Base-by-base conservation (phyloP, 352 stramenopile species). In the Pythium vanterpoolii region DNA sequence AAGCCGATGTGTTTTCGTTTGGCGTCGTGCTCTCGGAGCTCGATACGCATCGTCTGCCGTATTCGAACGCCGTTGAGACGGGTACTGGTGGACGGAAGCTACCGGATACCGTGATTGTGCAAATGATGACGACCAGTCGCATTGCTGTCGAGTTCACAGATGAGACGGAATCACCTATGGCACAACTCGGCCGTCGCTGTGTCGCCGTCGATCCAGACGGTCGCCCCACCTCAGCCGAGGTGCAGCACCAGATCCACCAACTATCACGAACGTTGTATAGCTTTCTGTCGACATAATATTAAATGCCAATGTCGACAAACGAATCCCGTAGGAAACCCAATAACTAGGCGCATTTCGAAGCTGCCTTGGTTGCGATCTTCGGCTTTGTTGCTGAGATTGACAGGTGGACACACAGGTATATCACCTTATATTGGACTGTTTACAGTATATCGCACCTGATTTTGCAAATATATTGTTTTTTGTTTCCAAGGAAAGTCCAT, bases 1-100 rank as follows among this genome's bases (percentile, higher is more conserved):
- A 46, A 10, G 62, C 66, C n/a, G 53, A 60, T 21, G 42, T 60
- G 18, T 60, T 60, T 27, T 58, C 50, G 23, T 48, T 58, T 23
- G 50, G 50, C 18, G 36, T 58, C 36, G 50, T 58, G 23, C 23
- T 58, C 5, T 58, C 50, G 2, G 50, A 58, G 36, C 38, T 58
- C 14, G 50, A 48, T 16, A 58, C 50, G 7, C 50, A 58, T 27
- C 16, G 8, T 2, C 27, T 58, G 38, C 50, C 50, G 24, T 58
- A 58, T 19, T 21, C 53, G 2, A n/a, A 52, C 16, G 49, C 42
- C 5, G 42, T 62, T 2, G 55, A 62, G 43, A 38, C 43, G 1
- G 43, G 55, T 16, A 55, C 30, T 7, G 50, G 38, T 11, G 53
- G 53, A 11, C 43, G 55, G n/a, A 46, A 46, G 9, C 31, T 62